Base-by-base conservation (phyloP, 176 grass and related monocot genomes). In the Oryza australiensis region DNA sequence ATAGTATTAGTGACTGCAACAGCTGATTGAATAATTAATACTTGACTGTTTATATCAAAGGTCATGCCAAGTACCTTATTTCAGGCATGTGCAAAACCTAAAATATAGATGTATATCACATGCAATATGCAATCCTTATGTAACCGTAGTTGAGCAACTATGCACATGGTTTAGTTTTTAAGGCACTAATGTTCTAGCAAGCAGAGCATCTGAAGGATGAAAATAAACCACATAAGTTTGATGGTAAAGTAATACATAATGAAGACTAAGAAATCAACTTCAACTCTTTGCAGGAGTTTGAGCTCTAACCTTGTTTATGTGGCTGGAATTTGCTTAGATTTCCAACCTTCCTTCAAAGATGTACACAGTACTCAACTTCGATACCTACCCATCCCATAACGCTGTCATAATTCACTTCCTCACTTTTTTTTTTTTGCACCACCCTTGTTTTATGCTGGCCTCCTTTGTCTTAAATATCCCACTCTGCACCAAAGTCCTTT, bases 231-330 rank as follows among this genome's bases (percentile, higher is more conserved):
- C 22, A 66, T 3, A 30, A 66, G 18, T 34, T 66, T 18, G 14
- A 15, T 28, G 30, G 28, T 66, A 33, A 75, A 75, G 32, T 75
- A 37, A 37, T 23, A 37, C 28, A 75, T 5, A 60, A 60, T 60
- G 53, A 75, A 20, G 26, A 75, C 16, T 53, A 5, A n/a, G 72
- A 11, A 43, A 51, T 48, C 28, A 74, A 55, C 27, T 55, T 30
- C 72, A 59, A 75, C 29, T 53, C 33, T 59, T 60, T 1, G 53
- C 49, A 59, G 73, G 48, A 75, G 48, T 55, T 73, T 46, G 41
- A 73, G 70, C 46, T 49, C 8, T 49, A 74, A 32, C 48, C 20
- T 55, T 51, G 13, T 57, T 24, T 55, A 49, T 33, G 57, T 75
- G 72, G 48, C 27, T 23, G 30, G 33, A 75, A 75, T 53, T 57